Conservation (phyloP, 164 flowering plant genomes). For the Kingdonia uniflora region DNA sequence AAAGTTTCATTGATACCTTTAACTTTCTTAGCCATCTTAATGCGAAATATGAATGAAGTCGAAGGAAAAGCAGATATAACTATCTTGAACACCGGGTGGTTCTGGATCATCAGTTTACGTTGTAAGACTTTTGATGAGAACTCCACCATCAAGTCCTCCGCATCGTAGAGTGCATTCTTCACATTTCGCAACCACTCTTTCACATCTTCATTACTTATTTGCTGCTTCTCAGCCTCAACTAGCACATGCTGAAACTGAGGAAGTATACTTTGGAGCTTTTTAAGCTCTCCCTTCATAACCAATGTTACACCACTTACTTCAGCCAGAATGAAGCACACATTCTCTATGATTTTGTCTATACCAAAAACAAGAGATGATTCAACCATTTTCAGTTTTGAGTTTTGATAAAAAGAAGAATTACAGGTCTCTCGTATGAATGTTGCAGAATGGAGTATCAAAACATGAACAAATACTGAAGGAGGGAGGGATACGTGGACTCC, state of each 20-base stretch:
- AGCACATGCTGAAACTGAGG: not conserved
- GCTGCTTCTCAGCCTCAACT: constrained; percentile 1
- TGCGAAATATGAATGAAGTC: not conserved
- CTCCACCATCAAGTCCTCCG: not conserved
- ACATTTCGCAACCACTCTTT: not conserved
- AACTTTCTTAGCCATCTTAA: constrained; percentile 2
- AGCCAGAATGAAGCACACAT: no score
- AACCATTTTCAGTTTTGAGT: no score
- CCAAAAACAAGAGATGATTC: no score
- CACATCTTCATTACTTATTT: not conserved
- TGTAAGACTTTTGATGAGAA: not conserved
- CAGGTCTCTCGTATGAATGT: no score
- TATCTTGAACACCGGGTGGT: not conserved
- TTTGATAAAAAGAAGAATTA: no score
- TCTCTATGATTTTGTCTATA: no score
- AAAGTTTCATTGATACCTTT: not conserved
- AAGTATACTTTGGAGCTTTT: no score
- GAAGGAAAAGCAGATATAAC: not conserved
- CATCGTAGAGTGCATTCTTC: not conserved
- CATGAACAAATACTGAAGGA: no score
- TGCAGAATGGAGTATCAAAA: no score
- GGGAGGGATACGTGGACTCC: no score
- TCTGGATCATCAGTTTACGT: not conserved
- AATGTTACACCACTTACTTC: no score
- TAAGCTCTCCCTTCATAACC: no score